phyloP scores from a whole-genome alignment of 331 rosid species.

The Erythrophleum ivorense region DNA sequence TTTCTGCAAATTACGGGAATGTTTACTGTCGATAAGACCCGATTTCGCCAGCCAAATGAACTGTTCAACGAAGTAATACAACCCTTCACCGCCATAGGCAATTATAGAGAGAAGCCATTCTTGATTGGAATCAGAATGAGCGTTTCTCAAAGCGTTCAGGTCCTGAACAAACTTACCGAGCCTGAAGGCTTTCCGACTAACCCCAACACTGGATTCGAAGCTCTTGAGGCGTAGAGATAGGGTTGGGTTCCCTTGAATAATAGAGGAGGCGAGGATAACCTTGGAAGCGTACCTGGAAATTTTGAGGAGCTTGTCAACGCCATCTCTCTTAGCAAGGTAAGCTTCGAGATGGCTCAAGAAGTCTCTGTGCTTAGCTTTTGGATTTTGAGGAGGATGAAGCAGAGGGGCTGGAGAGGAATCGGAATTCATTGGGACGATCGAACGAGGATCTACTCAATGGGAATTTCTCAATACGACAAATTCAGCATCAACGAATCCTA shows the following conservation, averaged over 20 bases:
- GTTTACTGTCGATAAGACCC: slow-evolving; percentile 60
- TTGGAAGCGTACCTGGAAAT: slow-evolving; percentile 71
- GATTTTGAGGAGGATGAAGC: background rate
- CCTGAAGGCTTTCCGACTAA: slow-evolving; percentile 76
- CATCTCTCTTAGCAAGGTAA: slow-evolving; percentile 71
- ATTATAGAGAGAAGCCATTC: slow-evolving; percentile 48
- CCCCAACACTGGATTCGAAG: slow-evolving; percentile 75
- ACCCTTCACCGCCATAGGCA: slow-evolving; percentile 67
- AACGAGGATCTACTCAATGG: background rate
- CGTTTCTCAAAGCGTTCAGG: slow-evolving; percentile 58
- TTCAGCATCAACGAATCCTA: background rate
- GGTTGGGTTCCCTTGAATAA: slow-evolving; percentile 55
- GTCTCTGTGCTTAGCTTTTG: slow-evolving; percentile 46
- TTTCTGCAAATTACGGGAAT: slow-evolving; percentile 51
- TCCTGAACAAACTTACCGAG: slow-evolving; percentile 76
- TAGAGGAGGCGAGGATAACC: slow-evolving; percentile 63
- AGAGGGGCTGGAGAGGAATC: slow-evolving; percentile 6
- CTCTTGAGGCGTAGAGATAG: slow-evolving; percentile 57
- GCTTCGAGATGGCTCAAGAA: slow-evolving; percentile 65
- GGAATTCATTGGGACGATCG: slow-evolving; percentile 5
- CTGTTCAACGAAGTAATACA: slow-evolving; percentile 70
- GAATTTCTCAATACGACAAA: background rate
- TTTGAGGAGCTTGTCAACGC: slow-evolving; percentile 81
- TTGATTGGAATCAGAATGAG: slow-evolving; percentile 47
- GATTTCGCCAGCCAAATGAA: slow-evolving; percentile 67